Conservation (phyloP, 1,284 basidiomycete species). For the Melampsora americana region DNA sequence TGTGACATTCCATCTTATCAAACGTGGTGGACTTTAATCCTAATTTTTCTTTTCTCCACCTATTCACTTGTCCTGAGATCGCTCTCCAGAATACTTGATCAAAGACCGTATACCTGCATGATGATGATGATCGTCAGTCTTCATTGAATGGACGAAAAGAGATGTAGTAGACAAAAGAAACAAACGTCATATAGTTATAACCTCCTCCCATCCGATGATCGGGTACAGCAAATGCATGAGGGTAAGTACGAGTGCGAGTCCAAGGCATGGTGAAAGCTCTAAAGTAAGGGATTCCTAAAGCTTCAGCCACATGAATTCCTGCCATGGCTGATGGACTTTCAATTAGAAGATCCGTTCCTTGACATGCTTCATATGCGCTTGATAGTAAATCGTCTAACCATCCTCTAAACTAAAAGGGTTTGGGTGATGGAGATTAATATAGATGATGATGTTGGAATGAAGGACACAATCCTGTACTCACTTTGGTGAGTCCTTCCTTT, state of each 20-base stretch:
- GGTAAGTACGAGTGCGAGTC: conserved; percentile 76
- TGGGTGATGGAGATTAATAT: not conserved
- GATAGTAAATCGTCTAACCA: conserved; percentile 94
- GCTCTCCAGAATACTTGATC: conserved; percentile 98
- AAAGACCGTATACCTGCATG: conserved; percentile 80
- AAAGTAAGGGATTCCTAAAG: conserved; percentile 85
- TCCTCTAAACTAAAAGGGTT: conserved; percentile 70
- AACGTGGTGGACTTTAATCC: conserved; percentile 74
- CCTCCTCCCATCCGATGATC: conserved; percentile 90
- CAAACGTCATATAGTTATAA: conserved; percentile 92
- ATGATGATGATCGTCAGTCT: conserved; percentile 47
- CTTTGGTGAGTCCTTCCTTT: conserved; percentile 82
- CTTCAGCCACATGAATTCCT: conserved; percentile 97
- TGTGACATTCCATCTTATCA: conserved; percentile 91
- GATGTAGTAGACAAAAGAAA: conserved; percentile 14
- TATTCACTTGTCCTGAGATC: conserved; percentile 86
- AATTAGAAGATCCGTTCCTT: conserved; percentile 84
- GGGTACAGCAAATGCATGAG: conserved; percentile 95
- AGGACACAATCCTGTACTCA: conserved; percentile 51
- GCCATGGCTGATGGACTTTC: conserved; percentile 96
- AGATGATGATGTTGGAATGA: not conserved
- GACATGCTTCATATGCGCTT: conserved; percentile 92
- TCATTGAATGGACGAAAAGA: not conserved
- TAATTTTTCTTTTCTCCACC: conserved; percentile 80
- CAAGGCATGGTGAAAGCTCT: conserved; percentile 81